phyloP scores from a whole-genome alignment of 768 basidiomycete genomes.

The Leucocoprinus birnbaumii region DNA sequence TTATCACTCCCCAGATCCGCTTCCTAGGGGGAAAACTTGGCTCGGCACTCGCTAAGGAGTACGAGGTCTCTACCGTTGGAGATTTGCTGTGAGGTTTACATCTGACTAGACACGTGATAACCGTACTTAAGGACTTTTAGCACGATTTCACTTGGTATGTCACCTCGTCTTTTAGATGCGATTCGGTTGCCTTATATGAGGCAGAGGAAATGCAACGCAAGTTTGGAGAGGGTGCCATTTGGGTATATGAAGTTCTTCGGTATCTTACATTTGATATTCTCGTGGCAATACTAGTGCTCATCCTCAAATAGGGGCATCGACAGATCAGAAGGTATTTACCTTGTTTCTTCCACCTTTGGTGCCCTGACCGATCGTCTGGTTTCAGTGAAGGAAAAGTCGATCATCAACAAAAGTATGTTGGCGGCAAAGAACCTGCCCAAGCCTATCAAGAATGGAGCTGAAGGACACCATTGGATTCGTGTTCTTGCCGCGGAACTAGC shows the following conservation, averaged over 20 bases:
- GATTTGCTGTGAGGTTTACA: slow-evolving; percentile 75
- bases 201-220: slow-evolving; percentile 76
- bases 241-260: slow-evolving; percentile 93
- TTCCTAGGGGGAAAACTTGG: slow-evolving; percentile 96
- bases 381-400: slow-evolving; percentile 81
- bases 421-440: slow-evolving; percentile 92
- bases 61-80: slow-evolving; percentile 84
- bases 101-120: not conserved
- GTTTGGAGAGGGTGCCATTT: slow-evolving; percentile 80
- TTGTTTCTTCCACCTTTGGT: not conserved
- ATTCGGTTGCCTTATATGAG: slow-evolving; percentile 10
- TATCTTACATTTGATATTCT: slow-evolving; percentile 26
- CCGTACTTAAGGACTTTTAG: slow-evolving; percentile 28
- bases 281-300: slow-evolving; percentile 4
- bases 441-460: slow-evolving; percentile 66
- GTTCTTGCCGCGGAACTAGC: slow-evolving; percentile 90
- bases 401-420: slow-evolving; percentile 87
- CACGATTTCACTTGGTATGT: slow-evolving; percentile 52
- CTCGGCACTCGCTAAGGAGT: slow-evolving; percentile 80
- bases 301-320: slow-evolving; percentile 74
- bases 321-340: slow-evolving; percentile 70
- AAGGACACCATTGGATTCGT: slow-evolving; percentile 89
- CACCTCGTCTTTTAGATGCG: not conserved
- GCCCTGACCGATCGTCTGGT: slow-evolving; percentile 1
- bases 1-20: slow-evolving; percentile 62